A percentile compares a stretch with the other conserved stretches of the same genome.
Evolutionary conservation across 208 protist species (phyloP).

Genomic region (Balamuthia mandrillaris): DNA sequence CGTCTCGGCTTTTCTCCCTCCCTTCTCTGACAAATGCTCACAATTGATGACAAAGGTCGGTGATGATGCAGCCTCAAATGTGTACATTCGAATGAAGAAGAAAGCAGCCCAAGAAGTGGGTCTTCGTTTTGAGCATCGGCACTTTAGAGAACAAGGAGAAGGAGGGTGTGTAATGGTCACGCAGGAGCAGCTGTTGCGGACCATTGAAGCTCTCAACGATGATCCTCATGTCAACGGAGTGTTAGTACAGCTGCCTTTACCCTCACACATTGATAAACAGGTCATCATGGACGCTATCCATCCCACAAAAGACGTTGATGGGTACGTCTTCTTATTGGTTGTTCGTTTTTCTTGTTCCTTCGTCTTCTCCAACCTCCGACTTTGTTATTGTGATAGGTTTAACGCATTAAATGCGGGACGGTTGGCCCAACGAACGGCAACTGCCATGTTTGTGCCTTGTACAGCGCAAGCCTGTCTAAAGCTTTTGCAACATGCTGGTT

Average conservation of each 20-base stretch:
- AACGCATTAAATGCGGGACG: too few species aligned
- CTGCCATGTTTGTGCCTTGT: conserved; percentile 86
- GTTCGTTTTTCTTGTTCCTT: too few species aligned
- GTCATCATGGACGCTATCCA: conserved; percentile 32
- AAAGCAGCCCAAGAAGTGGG: conserved; percentile 41
- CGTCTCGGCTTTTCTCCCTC: too few species aligned
- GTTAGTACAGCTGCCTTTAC: conserved; percentile 95
- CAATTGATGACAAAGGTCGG: too few species aligned
- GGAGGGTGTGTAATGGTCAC: too few species aligned
- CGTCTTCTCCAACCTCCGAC: too few species aligned
- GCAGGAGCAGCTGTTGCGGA: conserved; percentile 30
- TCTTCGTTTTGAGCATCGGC: conserved; percentile 34
- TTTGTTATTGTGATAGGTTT: too few species aligned
- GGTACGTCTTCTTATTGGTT: conserved; percentile 87
- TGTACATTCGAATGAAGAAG: too few species aligned
- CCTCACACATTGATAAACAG: conserved; percentile 87
- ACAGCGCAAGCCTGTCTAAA: conserved; percentile 91
- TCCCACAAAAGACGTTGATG: conserved; percentile 87
- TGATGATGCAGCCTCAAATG: too few species aligned
- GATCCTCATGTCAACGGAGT: conserved; percentile 73
- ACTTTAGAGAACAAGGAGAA: conserved; percentile 32
- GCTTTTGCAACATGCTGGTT: conserved; percentile 82
- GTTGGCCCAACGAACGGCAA: conserved; percentile 79
- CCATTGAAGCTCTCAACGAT: conserved; percentile 63
- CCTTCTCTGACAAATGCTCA: too few species aligned